Conservation (phyloP, 2,329 filamentous ascomycete genomes). For the Clarireedia homoeocarpa region DNA sequence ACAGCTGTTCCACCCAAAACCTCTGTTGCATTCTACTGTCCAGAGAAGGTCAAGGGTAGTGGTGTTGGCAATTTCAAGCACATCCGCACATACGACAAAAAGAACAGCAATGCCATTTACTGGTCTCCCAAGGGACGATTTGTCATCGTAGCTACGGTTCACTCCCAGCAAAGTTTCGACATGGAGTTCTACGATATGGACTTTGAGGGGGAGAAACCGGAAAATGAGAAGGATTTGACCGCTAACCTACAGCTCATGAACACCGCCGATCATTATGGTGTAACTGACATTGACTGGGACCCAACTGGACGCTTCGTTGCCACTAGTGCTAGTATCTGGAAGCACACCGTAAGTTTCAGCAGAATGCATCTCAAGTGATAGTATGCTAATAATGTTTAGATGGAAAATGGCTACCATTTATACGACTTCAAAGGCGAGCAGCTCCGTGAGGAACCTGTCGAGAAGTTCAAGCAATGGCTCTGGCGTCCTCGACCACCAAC, state of each 20-base stretch:
- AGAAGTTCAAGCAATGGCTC: conserved; percentile 95
- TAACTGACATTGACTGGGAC: conserved; percentile 98
- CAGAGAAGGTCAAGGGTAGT: conserved; percentile 82
- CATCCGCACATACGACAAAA: conserved; percentile 92
- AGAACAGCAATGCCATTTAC: conserved; percentile 99
- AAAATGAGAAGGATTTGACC: conserved; percentile 86
- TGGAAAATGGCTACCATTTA: conserved; percentile 98
- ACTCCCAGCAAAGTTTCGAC: conserved; percentile 88
- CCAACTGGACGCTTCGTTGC: conserved; percentile 91
- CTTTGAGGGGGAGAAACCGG: conserved; percentile 93
- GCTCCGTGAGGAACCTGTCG: conserved; percentile 82
- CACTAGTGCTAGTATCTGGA: conserved; percentile 90
- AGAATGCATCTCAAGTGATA: not conserved
- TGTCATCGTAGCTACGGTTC: conserved; percentile 86
- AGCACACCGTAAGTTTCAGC: conserved; percentile 70
- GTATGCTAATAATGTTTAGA: conserved; percentile 44
- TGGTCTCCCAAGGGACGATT: conserved; percentile 96
- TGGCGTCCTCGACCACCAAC: conserved; percentile 90
- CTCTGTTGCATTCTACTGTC: conserved; percentile 89
- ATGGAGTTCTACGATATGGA: conserved; percentile 97
- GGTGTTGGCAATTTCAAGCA: conserved; percentile 91
- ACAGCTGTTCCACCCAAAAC: conserved; percentile 89
- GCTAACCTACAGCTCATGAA: conserved; percentile 95
- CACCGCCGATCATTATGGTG: conserved; percentile 89
- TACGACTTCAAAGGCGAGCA: conserved; percentile 93